These are phyloP conservation scores for Castanospermum australe DNA, from an alignment of 306 rosid genomes.

Conservation along the genomic window DNA sequence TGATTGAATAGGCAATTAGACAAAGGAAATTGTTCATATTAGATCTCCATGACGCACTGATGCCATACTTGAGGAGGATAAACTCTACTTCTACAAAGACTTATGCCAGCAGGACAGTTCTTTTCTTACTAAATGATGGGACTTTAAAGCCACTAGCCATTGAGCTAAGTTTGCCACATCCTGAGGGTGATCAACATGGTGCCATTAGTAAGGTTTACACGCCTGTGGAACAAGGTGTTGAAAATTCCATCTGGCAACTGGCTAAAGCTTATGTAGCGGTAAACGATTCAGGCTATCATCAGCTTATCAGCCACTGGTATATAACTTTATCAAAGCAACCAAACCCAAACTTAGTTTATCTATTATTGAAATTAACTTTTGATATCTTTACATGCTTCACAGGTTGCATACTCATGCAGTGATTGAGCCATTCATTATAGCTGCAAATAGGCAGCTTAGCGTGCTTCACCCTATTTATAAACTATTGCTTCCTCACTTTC, in stretches of 20 bases:
- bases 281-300: slow-evolving; percentile 79
- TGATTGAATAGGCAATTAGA: slow-evolving; percentile 57
- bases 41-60: slow-evolving; percentile 70
- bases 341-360: neutral
- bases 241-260: slow-evolving; percentile 65
- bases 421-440: slow-evolving; percentile 78
- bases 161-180: slow-evolving; percentile 74
- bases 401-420: slow-evolving; percentile 84
- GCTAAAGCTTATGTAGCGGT: slow-evolving; percentile 78
- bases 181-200: slow-evolving; percentile 58
- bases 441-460: slow-evolving; percentile 79
- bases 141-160: slow-evolving; percentile 74
- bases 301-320: slow-evolving; percentile 88
- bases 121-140: slow-evolving; percentile 55
- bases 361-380: neutral
- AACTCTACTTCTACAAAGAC: slow-evolving; percentile 59
- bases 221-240: slow-evolving; percentile 55
- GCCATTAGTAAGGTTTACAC: slow-evolving; percentile 52
- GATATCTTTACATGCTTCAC: slow-evolving; percentile 17
- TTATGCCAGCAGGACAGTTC: slow-evolving; percentile 70
- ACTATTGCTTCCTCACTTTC: slow-evolving; percentile 73
- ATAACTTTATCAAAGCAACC: slow-evolving; percentile 13
- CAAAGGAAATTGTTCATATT: slow-evolving; percentile 56
- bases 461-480: slow-evolving; percentile 81
- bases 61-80: slow-evolving; percentile 69